Percentiles rank a stretch among this genome's conserved stretches.
Conservation (phyloP, 129 eudicot genomes). For the Flaveria sonorensis region DNA sequence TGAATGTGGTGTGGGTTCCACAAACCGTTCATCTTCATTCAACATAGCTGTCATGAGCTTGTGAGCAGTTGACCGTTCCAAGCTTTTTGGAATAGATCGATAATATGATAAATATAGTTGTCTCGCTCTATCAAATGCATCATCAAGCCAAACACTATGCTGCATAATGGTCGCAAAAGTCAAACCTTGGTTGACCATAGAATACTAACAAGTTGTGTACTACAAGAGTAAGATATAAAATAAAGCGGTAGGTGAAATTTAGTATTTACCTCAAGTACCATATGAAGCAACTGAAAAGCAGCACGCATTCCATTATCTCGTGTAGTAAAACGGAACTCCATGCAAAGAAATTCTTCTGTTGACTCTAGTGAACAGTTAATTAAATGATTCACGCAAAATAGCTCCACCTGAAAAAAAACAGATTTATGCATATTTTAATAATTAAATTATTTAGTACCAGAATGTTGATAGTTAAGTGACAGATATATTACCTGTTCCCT, state of each 20-base stretch:
- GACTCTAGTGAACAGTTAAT: constrained; percentile 96
- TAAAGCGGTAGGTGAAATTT: background rate
- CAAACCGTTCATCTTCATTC: constrained; percentile 96
- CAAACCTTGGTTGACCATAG: constrained; percentile 9
- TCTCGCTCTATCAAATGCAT: constrained; percentile 97
- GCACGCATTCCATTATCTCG: constrained; percentile 99
- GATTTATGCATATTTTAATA: background rate
- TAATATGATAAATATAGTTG: constrained; percentile 91
- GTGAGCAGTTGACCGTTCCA: constrained; percentile 98
- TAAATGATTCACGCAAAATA: constrained; percentile 94
- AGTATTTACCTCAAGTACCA: constrained; percentile 92
- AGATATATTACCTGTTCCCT: constrained; percentile 77
- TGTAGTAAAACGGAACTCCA: constrained; percentile 97
- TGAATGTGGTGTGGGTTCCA: constrained; percentile 96
- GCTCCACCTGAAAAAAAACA: constrained; percentile 64
- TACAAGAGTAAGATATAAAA: background rate
- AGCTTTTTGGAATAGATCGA: constrained; percentile 96
- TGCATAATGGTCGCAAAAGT: constrained; percentile 43
- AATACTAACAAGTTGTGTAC: background rate
- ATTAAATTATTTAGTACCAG: background rate
- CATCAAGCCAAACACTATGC: constrained; percentile 99
- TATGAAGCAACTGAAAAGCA: constrained; percentile 97
- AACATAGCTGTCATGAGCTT: constrained; percentile 95
- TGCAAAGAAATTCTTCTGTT: constrained; percentile 95
- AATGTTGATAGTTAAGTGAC: background rate